Conservation (phyloP, 306 rosid species). For the Quercus gilva region DNA sequence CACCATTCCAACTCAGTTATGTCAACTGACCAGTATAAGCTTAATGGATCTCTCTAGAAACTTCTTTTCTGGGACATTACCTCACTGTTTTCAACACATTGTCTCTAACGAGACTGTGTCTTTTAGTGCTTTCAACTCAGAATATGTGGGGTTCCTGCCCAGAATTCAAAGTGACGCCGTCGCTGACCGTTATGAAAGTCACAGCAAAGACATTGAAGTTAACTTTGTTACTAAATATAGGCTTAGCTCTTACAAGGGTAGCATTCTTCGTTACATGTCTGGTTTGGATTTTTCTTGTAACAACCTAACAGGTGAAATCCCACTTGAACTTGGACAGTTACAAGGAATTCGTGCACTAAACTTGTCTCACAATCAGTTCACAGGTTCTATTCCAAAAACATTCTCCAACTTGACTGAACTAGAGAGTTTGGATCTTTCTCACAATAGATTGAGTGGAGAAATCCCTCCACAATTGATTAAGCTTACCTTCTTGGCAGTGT, state of each 20-base stretch:
- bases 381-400: too few relatives aligned
- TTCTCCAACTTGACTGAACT: too few relatives aligned
- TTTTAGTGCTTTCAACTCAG: too few relatives aligned
- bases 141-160: too few relatives aligned
- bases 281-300: conserved; percentile 7
- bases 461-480: too few relatives aligned
- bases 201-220: too few relatives aligned
- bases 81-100: not conserved
- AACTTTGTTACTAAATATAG: not conserved
- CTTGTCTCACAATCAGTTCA: too few relatives aligned
- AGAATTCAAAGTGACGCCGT: too few relatives aligned
- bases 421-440: not conserved
- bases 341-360: too few relatives aligned
- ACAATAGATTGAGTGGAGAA: not conserved
- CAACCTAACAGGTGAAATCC: not conserved
- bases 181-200: too few relatives aligned
- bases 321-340: too few relatives aligned
- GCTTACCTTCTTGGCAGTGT: too few relatives aligned
- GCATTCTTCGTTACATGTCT: not conserved
- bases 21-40: not conserved
- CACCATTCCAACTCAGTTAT: not conserved
- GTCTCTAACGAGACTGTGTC: not conserved
- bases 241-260: not conserved
- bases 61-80: conserved; percentile 1
- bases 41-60: conserved; percentile 12